A percentile compares a stretch with the other conserved stretches of the same genome.
Conservation (phyloP, 169 alveolate species). For the Babesia ovis region DNA sequence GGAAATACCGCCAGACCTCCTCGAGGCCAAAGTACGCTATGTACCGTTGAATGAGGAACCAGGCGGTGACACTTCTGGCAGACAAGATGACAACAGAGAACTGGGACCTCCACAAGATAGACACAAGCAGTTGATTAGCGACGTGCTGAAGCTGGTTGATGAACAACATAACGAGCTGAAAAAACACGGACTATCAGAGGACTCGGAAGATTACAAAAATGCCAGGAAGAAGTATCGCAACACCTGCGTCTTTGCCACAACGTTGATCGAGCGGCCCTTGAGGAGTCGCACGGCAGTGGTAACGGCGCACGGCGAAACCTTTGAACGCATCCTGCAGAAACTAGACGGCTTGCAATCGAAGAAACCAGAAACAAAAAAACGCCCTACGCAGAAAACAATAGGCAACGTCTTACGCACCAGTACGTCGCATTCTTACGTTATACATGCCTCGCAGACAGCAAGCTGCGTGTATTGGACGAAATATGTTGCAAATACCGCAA, state of each 20-base stretch:
- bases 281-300: constrained; percentile 58
- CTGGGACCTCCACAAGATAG: constrained; percentile 1
- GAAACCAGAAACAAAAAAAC: background rate
- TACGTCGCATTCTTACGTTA: background rate
- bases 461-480: constrained; percentile 71
- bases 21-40: constrained; percentile 47
- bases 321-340: constrained; percentile 51
- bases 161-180: background rate
- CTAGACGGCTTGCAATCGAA: constrained; percentile 20
- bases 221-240: constrained; percentile 10
- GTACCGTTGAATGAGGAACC: constrained; percentile 9
- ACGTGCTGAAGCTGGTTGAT: constrained; percentile 18
- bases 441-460: constrained; percentile 2
- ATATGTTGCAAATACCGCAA: constrained; percentile 73
- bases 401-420: constrained; percentile 11
- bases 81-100: background rate
- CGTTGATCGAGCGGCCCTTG: constrained; percentile 45
- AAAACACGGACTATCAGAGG: background rate
- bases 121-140: constrained; percentile 23
- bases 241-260: constrained; percentile 32
- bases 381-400: background rate
- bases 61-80: constrained; percentile 6
- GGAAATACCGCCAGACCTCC: constrained; percentile 53
- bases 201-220: background rate
- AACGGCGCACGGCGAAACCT: constrained; percentile 60